Base-by-base conservation (phyloP, 768 basidiomycete genomes). In the Suillus alpinus region DNA sequence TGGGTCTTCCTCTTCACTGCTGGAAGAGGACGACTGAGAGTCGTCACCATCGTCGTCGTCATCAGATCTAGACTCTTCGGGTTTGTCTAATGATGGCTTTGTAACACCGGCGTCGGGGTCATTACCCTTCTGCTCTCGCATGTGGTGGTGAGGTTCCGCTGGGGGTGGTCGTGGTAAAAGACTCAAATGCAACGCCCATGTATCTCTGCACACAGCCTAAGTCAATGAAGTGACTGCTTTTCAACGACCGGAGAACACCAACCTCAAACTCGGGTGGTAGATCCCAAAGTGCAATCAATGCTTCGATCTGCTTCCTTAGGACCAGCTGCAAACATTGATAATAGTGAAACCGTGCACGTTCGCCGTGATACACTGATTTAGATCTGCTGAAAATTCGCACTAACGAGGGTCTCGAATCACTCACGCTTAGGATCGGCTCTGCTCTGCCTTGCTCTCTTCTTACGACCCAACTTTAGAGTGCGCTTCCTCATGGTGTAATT, bases 251-350 rank as follows among this genome's bases (percentile, higher is more conserved):
- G 41, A 34, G 9, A 43, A 29, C 46, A 66, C 78, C 55, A 60
- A 91, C 93, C 82, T 94, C 92, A 62, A 93, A 91, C 68, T 92
- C 90, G 0, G 78, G 69, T 7, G 92, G 92, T 23, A 95, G 78
- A n/a, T 77, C 71, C 93, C 93, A 94, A 10, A 85, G 65, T 13
- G 68, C 67, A 4, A 70, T 80, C 60, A 94, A 72, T n/a, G 81
- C 80, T 6, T 75, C 77, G 13, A 94, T 76, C 72, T 97, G 94
- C 66, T 87, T 83, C 36, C 94, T 81, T 12, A 96, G 77, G 58
- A 97, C 76, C 0, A 93, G 75, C 72, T 97, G 95, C 39, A 92
- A 78, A 67, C 90, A 91, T 64, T 95, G 89, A 62, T 92, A 90
- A 66, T 92, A 92, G 60, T 89, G 86, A 69, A 83, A 94, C 41